Evolutionary conservation across 805 yeast genomes (phyloP).

Genomic region (Starmerella scarabaei): DNA sequence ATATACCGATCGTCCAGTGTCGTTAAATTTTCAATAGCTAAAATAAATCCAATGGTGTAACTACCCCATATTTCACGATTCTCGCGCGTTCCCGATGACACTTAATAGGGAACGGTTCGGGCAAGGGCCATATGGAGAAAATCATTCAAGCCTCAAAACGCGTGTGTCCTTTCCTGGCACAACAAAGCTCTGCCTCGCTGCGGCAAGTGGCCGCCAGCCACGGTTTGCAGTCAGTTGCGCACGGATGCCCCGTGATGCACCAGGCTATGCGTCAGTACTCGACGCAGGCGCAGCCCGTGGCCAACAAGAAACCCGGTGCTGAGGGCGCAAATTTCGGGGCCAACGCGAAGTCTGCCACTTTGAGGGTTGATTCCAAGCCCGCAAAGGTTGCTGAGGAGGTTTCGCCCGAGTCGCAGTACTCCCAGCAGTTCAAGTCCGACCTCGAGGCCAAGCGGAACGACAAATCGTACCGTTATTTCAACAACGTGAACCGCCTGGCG

Average conservation of each 20-base stretch:
- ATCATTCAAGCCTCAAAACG: constrained; percentile 61
- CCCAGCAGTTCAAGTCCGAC: constrained; percentile 41
- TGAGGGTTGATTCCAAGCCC: background rate
- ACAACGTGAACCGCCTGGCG: constrained; percentile 93
- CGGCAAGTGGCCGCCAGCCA: constrained; percentile 38
- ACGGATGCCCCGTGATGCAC: constrained; percentile 83
- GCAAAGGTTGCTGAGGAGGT: constrained; percentile 1
- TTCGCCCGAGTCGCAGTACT: constrained; percentile 16
- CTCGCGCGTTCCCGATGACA: too few relatives aligned
- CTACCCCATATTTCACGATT: too few relatives aligned
- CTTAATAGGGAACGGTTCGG: too few relatives aligned
- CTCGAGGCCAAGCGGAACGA: constrained; percentile 65
- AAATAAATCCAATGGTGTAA: too few relatives aligned
- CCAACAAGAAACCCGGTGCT: background rate
- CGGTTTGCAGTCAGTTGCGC: constrained; percentile 44
- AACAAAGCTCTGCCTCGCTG: constrained; percentile 44
- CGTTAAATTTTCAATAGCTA: too few relatives aligned
- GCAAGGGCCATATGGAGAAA: constrained; percentile 67
- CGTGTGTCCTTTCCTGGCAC: constrained; percentile 72
- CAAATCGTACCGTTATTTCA: constrained; percentile 89
- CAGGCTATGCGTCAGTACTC: constrained; percentile 48
- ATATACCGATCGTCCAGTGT: too few relatives aligned
- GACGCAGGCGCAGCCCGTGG: constrained; percentile 22
- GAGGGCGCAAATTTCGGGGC: background rate
- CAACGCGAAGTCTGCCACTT: background rate